Evolutionary conservation across 2,329 filamentous ascomycete species (phyloP), one percentile per base, ranked within the genome.

Genomic region (Trichoderma sp.): DNA sequence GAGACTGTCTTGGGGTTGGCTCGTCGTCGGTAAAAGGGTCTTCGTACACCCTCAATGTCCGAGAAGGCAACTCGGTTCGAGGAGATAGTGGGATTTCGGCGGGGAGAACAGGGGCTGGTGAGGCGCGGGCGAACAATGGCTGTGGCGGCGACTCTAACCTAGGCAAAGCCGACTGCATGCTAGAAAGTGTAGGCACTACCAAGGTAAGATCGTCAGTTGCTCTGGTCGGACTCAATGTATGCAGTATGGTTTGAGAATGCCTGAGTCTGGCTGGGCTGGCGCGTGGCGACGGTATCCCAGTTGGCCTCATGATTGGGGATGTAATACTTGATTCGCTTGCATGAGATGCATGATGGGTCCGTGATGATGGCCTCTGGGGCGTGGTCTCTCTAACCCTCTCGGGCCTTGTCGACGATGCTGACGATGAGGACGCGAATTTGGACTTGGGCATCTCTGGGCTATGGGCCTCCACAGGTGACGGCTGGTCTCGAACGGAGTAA

Each of bases 401-500:
- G 46, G 63, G 10, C 54, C 56, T 39, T 4, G 54, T 59, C 6
- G 39, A 37, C 26, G 65, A 49, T 1, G 87, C 82, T 7, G 39
- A 37, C 39, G 65, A 58, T 1, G 87, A 82, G 6, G 84, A 85
- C 58, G 79, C 78, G 4, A 79, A 75, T 76, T 84, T 88, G 21
- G 81, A 74, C 72, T 80, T 85, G 28, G 78, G 71, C 51, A 75
- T 80, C 55, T 85, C 83, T 1, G 85, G 86, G 71, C 85, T 87
- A 37, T 73, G 76, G 16, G 73, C 66, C 49, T 80, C 79, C 32
- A 78, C 56, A 5, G 71, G 71, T 3, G 73, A 69, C 3, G 79
- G 74, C 16, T 86, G 84, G n/a, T 82, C 82, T 72, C 88, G 82
- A 11, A 89, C 84, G 24, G 88, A 90, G 75, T 90, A 90, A 0